phyloP scores from a whole-genome alignment of 306 rosid species.

The Malus sieversii region DNA sequence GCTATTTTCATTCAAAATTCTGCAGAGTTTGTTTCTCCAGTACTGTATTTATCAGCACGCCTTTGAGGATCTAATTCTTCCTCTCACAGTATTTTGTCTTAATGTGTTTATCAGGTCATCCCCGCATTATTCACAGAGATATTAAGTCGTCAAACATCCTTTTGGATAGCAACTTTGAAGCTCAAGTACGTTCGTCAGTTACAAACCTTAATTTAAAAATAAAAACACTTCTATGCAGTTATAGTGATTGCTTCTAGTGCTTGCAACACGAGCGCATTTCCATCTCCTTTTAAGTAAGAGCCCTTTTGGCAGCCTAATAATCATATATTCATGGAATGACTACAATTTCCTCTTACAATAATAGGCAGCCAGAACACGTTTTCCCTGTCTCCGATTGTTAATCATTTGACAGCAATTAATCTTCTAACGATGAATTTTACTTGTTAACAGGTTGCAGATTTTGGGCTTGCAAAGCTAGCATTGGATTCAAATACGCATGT shows the following conservation, averaged over 20 bases:
- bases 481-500: slow-evolving; percentile 86
- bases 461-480: slow-evolving; percentile 92
- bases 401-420: slow-evolving; percentile 1
- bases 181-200: slow-evolving; percentile 52
- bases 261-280: neutral
- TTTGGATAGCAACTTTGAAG: slow-evolving; percentile 74
- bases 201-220: slow-evolving; percentile 3
- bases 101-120: slow-evolving; percentile 73
- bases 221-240: neutral
- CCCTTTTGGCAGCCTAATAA: neutral
- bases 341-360: neutral
- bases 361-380: slow-evolving; percentile 4
- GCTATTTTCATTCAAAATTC: neutral
- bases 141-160: slow-evolving; percentile 98
- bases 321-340: neutral
- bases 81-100: slow-evolving; percentile 1
- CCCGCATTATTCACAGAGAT: slow-evolving; percentile 98
- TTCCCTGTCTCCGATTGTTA: neutral
- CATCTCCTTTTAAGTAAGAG: neutral
- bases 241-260: neutral
- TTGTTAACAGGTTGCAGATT: slow-evolving; percentile 83
- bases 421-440: slow-evolving; percentile 11
- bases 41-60: neutral
- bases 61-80: neutral
- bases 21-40: neutral